These are phyloP conservation scores for Xylaria nigripes DNA, from an alignment of 495 filamentous ascomycete genomes.

Conservation along the genomic window DNA sequence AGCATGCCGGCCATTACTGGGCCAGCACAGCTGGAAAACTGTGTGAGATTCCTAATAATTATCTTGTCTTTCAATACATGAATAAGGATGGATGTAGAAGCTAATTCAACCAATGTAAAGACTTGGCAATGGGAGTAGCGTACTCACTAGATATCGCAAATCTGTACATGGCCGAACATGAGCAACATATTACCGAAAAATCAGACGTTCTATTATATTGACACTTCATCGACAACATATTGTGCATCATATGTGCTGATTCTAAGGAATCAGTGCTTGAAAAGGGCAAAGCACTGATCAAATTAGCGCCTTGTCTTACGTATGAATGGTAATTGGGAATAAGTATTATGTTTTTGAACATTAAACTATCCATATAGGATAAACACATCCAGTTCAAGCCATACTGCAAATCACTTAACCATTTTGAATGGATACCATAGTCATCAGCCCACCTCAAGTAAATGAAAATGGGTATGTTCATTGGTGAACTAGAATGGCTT, in stretches of 20 bases:
- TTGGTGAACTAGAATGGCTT: background rate
- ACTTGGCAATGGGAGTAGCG: background rate
- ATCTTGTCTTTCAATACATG: background rate
- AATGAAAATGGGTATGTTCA: background rate
- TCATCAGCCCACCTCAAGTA: background rate
- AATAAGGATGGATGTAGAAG: too few relatives aligned
- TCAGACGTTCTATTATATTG: background rate
- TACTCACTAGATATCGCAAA: background rate
- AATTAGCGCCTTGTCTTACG: too few relatives aligned
- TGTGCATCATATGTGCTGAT: background rate
- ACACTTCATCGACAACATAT: background rate
- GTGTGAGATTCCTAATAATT: background rate
- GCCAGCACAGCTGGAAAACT: background rate
- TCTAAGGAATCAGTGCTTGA: too few relatives aligned
- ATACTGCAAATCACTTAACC: background rate
- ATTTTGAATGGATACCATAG: background rate
- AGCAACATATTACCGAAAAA: background rate
- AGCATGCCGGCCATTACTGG: background rate
- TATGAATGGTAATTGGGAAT: too few relatives aligned
- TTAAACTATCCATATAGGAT: too few relatives aligned
- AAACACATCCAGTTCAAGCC: too few relatives aligned
- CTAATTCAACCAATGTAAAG: too few relatives aligned
- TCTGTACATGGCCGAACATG: background rate
- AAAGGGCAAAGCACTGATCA: too few relatives aligned
- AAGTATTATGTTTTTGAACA: too few relatives aligned